Evolutionary conservation across 2,329 filamentous ascomycete species (phyloP).

Genomic region (Verticillium dahliae): DNA sequence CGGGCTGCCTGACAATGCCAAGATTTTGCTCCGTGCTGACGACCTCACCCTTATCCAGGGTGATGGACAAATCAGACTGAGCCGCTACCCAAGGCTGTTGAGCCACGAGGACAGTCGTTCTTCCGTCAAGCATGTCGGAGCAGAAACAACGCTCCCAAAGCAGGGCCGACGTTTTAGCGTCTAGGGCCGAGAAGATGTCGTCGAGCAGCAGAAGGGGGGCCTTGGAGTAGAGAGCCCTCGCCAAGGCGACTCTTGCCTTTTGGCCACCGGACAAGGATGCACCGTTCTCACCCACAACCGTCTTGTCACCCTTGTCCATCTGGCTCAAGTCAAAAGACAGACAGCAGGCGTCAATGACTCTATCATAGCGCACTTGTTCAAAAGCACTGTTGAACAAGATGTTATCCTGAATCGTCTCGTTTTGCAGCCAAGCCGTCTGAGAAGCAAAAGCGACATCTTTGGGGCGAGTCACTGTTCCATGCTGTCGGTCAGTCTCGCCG

Average conservation of each 20-base stretch:
- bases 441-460: slow-evolving; percentile 50
- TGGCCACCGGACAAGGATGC: slow-evolving; percentile 51
- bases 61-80: slow-evolving; percentile 40
- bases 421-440: slow-evolving; percentile 52
- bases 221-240: slow-evolving; percentile 50
- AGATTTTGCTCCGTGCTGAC: slow-evolving; percentile 35
- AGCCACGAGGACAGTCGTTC: slow-evolving; percentile 51
- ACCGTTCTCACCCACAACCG: slow-evolving; percentile 47
- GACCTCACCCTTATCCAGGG: slow-evolving; percentile 38
- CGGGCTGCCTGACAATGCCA: slow-evolving; percentile 35
- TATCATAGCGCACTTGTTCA: slow-evolving; percentile 46
- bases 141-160: slow-evolving; percentile 55
- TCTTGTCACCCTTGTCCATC: slow-evolving; percentile 42
- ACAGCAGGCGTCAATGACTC: slow-evolving; percentile 49
- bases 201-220: slow-evolving; percentile 49
- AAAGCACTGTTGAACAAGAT: slow-evolving; percentile 46
- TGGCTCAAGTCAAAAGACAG: slow-evolving; percentile 43
- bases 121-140: slow-evolving; percentile 42
- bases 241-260: slow-evolving; percentile 49
- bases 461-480: slow-evolving; percentile 39
- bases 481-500: slow-evolving; percentile 45
- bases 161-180: slow-evolving; percentile 49
- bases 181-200: slow-evolving; percentile 53
- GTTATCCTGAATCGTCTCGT: slow-evolving; percentile 47
- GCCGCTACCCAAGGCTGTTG: slow-evolving; percentile 47